Evolutionary conservation across 345 rosid genomes (phyloP).

Genomic region (Hibiscus mutabilis): DNA sequence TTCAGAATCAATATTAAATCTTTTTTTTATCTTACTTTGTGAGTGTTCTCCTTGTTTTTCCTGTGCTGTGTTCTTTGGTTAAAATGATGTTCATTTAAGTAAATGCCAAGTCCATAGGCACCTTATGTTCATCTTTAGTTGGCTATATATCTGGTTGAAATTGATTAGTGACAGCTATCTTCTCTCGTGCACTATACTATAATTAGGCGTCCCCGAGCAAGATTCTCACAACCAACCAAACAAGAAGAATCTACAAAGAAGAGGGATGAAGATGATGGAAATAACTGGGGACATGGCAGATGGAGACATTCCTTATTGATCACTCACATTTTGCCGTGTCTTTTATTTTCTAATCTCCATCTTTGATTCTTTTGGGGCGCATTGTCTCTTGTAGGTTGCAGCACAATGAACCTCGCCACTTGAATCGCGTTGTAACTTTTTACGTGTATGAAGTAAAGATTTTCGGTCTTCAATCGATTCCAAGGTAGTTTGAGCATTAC

Average conservation of each 20-base stretch:
- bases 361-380: constrained; percentile 7
- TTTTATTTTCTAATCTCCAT: constrained; percentile 12
- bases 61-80: not conserved
- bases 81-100: not conserved
- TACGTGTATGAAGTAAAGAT: not conserved
- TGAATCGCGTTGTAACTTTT: constrained; percentile 14
- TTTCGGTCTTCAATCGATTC: not conserved
- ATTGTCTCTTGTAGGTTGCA: constrained; percentile 19
- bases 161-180: not conserved
- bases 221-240: constrained; percentile 28
- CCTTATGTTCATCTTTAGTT: not conserved
- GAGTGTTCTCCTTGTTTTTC: not conserved
- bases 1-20: not conserved
- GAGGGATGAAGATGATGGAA: constrained; percentile 51
- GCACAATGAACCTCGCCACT: constrained; percentile 10
- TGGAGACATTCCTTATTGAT: constrained; percentile 44
- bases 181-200: too few species aligned
- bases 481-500: too few species aligned
- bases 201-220: constrained; percentile 45
- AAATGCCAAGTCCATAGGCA: not conserved
- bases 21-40: not conserved
- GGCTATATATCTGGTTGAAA: not conserved
- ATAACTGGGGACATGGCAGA: constrained; percentile 90
- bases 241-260: constrained; percentile 29
- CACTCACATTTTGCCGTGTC: constrained; percentile 3